phyloP scores from a whole-genome alignment of 768 basidiomycete species.

The Ramaria rubella region DNA sequence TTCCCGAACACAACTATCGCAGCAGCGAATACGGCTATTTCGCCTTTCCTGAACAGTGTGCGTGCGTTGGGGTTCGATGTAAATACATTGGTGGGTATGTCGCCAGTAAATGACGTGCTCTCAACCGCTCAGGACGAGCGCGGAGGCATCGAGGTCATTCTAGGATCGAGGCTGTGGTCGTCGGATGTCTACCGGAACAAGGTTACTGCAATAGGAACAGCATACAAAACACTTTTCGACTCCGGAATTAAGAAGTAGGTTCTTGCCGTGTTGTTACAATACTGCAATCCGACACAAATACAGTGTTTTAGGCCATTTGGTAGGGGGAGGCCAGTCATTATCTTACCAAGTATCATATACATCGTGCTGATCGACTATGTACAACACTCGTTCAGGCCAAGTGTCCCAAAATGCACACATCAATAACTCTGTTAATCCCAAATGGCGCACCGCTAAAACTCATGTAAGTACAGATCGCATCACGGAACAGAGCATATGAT shows the following conservation, averaged over 20 bases:
- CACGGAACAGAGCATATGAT: too few species aligned
- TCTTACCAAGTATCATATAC: background rate
- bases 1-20: slow-evolving; percentile 18
- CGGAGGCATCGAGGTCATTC: background rate
- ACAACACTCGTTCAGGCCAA: slow-evolving; percentile 21
- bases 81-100: background rate
- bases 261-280: background rate
- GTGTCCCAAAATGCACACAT: slow-evolving; percentile 30
- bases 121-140: background rate
- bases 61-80: slow-evolving; percentile 10
- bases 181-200: slow-evolving; percentile 2
- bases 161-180: slow-evolving; percentile 11
- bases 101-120: slow-evolving; percentile 4
- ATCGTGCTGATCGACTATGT: background rate
- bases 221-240: background rate
- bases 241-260: background rate
- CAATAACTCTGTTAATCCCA: slow-evolving; percentile 29
- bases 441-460: slow-evolving; percentile 33
- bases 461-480: too few species aligned
- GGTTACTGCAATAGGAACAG: background rate
- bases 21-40: slow-evolving; percentile 13
- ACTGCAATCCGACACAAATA: background rate
- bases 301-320: slow-evolving; percentile 10
- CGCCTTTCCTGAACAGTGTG: slow-evolving; percentile 19
- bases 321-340: slow-evolving; percentile 10